Conservation (phyloP, 2,329 filamentous ascomycete genomes). For the Gaeumannomyces sp. region DNA sequence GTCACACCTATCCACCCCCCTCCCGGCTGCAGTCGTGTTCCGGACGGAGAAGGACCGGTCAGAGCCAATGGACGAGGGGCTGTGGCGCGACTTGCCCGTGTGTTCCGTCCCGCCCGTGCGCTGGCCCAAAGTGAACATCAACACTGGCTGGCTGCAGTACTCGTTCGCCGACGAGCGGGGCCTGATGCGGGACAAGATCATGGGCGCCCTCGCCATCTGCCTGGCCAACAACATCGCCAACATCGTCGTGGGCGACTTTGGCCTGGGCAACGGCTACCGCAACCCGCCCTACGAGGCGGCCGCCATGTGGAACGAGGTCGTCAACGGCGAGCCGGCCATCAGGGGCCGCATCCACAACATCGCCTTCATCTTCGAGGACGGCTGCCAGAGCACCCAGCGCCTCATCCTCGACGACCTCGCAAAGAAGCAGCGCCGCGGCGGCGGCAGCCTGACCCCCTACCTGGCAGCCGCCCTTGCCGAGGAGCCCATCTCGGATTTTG, state of each 20-base stretch:
- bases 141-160: conserved; percentile 60
- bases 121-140: conserved; percentile 56
- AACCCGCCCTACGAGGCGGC: conserved; percentile 61
- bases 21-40: conserved; percentile 52
- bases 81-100: conserved; percentile 59
- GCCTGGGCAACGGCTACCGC: conserved; percentile 55
- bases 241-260: conserved; percentile 59
- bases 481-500: conserved; percentile 1
- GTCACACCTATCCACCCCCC: not conserved
- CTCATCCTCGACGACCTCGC: conserved; percentile 49
- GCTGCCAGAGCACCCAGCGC: conserved; percentile 44
- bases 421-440: conserved; percentile 36
- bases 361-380: conserved; percentile 59
- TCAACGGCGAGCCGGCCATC: conserved; percentile 57
- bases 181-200: conserved; percentile 67
- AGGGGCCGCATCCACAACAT: conserved; percentile 55
- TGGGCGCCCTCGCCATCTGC: conserved; percentile 64
- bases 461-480: conserved; percentile 17
- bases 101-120: conserved; percentile 67
- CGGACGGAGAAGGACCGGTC: conserved; percentile 64
- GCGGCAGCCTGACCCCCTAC: conserved; percentile 15
- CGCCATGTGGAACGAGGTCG: conserved; percentile 59
- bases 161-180: conserved; percentile 66
- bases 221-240: conserved; percentile 50
- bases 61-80: conserved; percentile 43